Evolutionary conservation across 805 yeast genomes (phyloP).

Genomic region (Saturnispora galanensis): DNA sequence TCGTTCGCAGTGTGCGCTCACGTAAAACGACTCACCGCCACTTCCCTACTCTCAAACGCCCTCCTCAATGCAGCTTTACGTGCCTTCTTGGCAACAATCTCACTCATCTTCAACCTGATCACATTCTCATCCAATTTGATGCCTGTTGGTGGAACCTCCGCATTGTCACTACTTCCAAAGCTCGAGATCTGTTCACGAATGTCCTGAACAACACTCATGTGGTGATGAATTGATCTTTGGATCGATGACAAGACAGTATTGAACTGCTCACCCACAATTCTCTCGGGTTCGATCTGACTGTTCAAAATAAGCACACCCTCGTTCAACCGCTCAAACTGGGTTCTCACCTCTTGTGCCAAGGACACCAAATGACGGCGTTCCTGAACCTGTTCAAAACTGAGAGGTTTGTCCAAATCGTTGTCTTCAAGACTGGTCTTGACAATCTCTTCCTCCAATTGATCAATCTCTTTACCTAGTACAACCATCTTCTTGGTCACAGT

Average conservation of each 20-base stretch:
- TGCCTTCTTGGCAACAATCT: neutral
- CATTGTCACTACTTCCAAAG: neutral
- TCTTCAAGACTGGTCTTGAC: neutral
- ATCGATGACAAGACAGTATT: conserved; percentile 21
- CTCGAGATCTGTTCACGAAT: conserved; percentile 11
- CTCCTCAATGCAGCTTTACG: neutral
- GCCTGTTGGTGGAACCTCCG: neutral
- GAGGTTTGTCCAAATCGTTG: conserved; percentile 9
- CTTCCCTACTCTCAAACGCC: neutral
- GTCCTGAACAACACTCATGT: conserved; percentile 13
- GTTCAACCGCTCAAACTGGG: conserved; percentile 15
- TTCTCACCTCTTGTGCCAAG: conserved; percentile 11
- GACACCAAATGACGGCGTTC: conserved; percentile 13
- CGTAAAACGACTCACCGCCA: neutral
- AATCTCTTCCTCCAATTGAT: neutral
- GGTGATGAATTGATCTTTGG: conserved; percentile 18
- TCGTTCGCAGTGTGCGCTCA: too few relatives aligned
- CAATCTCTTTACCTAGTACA: conserved; percentile 8
- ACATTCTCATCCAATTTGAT: neutral
- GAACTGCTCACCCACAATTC: conserved; percentile 20
- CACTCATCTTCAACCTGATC: conserved; percentile 1
- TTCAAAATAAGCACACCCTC: conserved; percentile 22
- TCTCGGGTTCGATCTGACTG: conserved; percentile 22
- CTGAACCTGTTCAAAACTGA: conserved; percentile 16
- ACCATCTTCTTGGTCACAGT: conserved; percentile 9